Conservation (phyloP, 2,329 filamentous ascomycete genomes). For the Pseudocercospora cruenta region DNA sequence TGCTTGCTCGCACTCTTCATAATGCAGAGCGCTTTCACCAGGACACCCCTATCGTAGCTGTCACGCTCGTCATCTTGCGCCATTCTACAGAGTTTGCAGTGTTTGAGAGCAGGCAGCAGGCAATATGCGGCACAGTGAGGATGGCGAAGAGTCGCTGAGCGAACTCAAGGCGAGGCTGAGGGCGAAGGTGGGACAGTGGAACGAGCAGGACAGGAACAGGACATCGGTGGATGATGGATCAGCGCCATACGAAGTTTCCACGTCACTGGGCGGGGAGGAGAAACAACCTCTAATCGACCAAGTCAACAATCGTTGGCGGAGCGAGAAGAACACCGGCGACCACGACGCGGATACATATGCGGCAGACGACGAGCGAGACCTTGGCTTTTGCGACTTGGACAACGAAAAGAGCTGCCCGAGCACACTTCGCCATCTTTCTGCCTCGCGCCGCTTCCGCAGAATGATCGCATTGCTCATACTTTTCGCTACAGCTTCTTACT, state of each 20-base stretch:
- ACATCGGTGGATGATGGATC: background rate
- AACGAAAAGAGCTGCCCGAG: conserved; percentile 39
- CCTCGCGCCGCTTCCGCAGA: conserved; percentile 33
- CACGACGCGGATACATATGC: conserved; percentile 1
- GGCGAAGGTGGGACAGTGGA: background rate
- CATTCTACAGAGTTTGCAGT: background rate
- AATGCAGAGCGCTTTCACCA: background rate
- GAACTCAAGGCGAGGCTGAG: conserved; percentile 11
- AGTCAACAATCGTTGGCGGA: conserved; percentile 34
- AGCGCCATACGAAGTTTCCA: background rate
- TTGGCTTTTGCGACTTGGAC: conserved; percentile 38
- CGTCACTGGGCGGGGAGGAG: conserved; percentile 14
- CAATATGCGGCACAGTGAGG: background rate
- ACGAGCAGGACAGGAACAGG: background rate
- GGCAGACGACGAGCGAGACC: conserved; percentile 26
- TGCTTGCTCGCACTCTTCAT: background rate
- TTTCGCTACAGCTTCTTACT: conserved; percentile 36
- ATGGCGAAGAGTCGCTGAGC: conserved; percentile 14
- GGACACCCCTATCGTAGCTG: background rate
- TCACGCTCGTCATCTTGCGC: background rate
- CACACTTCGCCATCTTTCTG: conserved; percentile 21
- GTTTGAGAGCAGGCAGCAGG: background rate
- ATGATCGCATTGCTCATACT: conserved; percentile 39
- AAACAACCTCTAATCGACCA: conserved; percentile 32
- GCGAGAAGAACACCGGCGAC: conserved; percentile 15